Conservation (phyloP, 768 basidiomycete species). For the Pisolithus marmoratus region DNA sequence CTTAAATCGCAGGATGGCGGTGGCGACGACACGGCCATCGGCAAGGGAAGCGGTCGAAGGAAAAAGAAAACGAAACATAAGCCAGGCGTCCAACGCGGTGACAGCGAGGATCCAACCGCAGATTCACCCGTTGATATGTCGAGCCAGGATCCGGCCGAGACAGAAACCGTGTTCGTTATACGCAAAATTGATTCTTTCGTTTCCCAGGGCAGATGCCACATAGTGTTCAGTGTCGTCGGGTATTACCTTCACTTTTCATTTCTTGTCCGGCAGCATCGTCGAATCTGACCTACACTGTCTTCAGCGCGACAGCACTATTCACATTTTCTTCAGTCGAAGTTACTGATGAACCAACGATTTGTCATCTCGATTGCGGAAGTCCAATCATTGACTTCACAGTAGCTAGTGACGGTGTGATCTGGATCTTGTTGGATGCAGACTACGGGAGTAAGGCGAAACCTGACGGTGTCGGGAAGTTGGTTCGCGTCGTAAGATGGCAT, state of each 20-base stretch:
- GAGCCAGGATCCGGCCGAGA: conserved; percentile 15
- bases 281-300: not conserved
- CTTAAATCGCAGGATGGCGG: conserved; percentile 27
- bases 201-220: conserved; percentile 29
- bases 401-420: conserved; percentile 32
- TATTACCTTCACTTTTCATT: conserved; percentile 19
- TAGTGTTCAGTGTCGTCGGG: conserved; percentile 74
- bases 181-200: conserved; percentile 47
- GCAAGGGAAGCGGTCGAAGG: conserved; percentile 10
- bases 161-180: conserved; percentile 48
- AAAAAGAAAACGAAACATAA: conserved; percentile 16
- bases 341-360: conserved; percentile 22
- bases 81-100: conserved; percentile 12
- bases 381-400: conserved; percentile 59
- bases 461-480: conserved; percentile 16
- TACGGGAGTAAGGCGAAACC: conserved; percentile 24
- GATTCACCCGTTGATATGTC: conserved; percentile 5
- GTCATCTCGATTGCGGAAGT: conserved; percentile 43
- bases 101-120: conserved; percentile 14
- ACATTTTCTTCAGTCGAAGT: conserved; percentile 31
- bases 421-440: conserved; percentile 46
- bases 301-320: conserved; percentile 68
- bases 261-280: too few species aligned
- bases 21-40: conserved; percentile 14
- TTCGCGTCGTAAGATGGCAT: conserved; percentile 29